Evolutionary conservation across 768 basidiomycete species (phyloP).

Genomic region (Lactarius hengduanensis): DNA sequence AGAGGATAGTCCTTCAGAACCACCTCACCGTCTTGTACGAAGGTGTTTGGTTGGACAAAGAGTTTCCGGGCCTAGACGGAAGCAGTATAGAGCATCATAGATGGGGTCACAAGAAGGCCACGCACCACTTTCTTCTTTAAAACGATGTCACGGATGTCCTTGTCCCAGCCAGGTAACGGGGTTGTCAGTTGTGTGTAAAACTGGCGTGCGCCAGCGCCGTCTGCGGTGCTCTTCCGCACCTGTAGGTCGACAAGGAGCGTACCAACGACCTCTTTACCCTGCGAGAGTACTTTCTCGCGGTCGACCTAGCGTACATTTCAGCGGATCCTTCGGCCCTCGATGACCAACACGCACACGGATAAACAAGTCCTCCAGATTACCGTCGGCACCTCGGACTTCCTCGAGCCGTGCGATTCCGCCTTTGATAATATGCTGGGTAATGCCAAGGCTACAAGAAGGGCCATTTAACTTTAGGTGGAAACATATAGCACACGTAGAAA

Average conservation of each 20-base stretch:
- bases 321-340: constrained; percentile 2
- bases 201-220: constrained; percentile 72
- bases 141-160: constrained; percentile 73
- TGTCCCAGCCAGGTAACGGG: constrained; percentile 68
- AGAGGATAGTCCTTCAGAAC: constrained; percentile 77
- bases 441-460: constrained; percentile 59
- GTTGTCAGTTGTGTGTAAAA: constrained; percentile 81
- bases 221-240: constrained; percentile 82
- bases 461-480: constrained; percentile 6
- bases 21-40: constrained; percentile 64
- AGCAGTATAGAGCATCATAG: background rate
- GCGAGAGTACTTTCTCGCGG: constrained; percentile 59
- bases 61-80: constrained; percentile 69
- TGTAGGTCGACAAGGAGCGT: constrained; percentile 78
- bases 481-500: background rate
- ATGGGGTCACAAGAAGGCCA: constrained; percentile 16
- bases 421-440: constrained; percentile 74
- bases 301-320: constrained; percentile 54
- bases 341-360: constrained; percentile 47
- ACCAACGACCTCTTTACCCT: constrained; percentile 66
- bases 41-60: constrained; percentile 81
- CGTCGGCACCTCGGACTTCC: constrained; percentile 57
- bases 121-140: constrained; percentile 74
- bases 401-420: constrained; percentile 69
- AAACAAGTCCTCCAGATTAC: constrained; percentile 64